A percentile compares a stretch with the other conserved stretches of the same genome.
Evolutionary conservation across 108 stramenopile species (phyloP).

Genomic region (Cyclotella sp.): DNA sequence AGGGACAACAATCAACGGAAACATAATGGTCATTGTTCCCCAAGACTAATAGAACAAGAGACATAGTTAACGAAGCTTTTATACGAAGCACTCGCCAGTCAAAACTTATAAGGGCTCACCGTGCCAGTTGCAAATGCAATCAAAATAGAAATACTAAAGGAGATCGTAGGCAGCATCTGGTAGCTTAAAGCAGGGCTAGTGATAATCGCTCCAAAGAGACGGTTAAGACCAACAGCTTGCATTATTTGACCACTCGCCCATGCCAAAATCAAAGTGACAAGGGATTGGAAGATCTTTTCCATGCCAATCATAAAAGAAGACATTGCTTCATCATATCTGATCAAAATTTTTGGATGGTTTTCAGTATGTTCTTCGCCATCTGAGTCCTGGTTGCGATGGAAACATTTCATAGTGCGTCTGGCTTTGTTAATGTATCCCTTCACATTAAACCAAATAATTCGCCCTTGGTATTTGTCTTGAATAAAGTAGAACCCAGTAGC

Average conservation of each 20-base stretch:
- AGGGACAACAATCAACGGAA: conserved; percentile 69
- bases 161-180: conserved; percentile 60
- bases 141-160: conserved; percentile 63
- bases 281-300: conserved; percentile 45
- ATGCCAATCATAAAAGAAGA: conserved; percentile 58
- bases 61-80: not conserved
- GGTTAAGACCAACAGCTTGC: conserved; percentile 61
- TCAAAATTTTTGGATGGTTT: conserved; percentile 27
- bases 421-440: conserved; percentile 3
- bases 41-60: conserved; percentile 42
- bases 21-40: conserved; percentile 79
- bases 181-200: conserved; percentile 41
- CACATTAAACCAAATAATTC: conserved; percentile 13
- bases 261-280: conserved; percentile 59
- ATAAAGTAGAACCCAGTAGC: conserved; percentile 44
- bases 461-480: conserved; percentile 9
- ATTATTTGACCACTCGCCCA: conserved; percentile 70
- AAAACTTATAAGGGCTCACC: conserved; percentile 2
- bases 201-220: conserved; percentile 59
- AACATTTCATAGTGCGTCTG: not conserved
- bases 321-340: conserved; percentile 50
- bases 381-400: too few relatives aligned
- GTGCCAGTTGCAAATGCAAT: conserved; percentile 76
- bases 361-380: conserved; percentile 11
- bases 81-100: not conserved